Conservation (phyloP, 805 yeast species). For the Cephaloascus fragrans region DNA sequence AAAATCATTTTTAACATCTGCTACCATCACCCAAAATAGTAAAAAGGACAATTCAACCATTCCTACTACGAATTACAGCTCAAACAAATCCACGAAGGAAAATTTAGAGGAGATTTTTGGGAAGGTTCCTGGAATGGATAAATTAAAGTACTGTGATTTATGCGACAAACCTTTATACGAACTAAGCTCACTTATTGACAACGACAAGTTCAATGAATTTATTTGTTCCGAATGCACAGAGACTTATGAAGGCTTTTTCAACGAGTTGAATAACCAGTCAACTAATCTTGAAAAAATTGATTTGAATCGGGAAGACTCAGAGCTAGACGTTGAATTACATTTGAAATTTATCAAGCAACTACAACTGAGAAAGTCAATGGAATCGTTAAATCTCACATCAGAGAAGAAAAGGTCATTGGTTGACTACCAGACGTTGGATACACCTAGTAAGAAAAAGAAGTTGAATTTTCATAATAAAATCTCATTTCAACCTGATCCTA, state of each 20-base stretch:
- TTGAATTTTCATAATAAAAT: not conserved
- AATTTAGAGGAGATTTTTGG: slow-evolving; percentile 27
- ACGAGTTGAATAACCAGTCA: slow-evolving; percentile 20
- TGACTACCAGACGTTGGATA: not conserved
- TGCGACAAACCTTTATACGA: slow-evolving; percentile 67
- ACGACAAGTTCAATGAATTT: slow-evolving; percentile 34
- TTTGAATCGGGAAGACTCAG: not conserved
- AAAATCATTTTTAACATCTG: not conserved
- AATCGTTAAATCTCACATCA: not conserved
- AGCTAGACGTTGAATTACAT: not conserved
- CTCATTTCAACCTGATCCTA: too few relatives aligned
- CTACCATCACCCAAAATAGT: slow-evolving; percentile 1
- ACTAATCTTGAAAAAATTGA: not conserved
- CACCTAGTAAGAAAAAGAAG: not conserved
- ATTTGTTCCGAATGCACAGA: slow-evolving; percentile 56
- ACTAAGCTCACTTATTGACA: slow-evolving; percentile 22
- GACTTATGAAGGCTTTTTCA: slow-evolving; percentile 41
- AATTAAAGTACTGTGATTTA: slow-evolving; percentile 47
- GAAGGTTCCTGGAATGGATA: slow-evolving; percentile 24
- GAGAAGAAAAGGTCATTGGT: not conserved
- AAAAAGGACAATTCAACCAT: not conserved
- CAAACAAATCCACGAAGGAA: slow-evolving; percentile 6
- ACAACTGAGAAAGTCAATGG: not conserved
- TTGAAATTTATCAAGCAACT: not conserved
- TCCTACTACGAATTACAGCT: too few relatives aligned